Evolutionary conservation across 192 early-diverging fungal species (phyloP).

Genomic region (Endogone sp.): DNA sequence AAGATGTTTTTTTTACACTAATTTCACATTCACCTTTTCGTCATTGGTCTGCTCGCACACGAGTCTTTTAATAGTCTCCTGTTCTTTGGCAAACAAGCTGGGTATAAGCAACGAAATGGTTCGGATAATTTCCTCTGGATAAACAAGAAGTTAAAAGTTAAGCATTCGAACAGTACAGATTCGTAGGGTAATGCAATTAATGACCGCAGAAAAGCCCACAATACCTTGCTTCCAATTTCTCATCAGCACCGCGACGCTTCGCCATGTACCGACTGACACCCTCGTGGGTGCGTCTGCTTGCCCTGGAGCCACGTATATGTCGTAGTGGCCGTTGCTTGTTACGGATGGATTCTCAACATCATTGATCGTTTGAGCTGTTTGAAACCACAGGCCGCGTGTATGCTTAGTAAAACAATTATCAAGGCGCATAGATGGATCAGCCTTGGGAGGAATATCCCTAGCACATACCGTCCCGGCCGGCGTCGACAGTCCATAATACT

Average conservation of each 20-base stretch:
- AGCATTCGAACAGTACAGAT: neutral
- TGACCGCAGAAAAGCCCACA: neutral
- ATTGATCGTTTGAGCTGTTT: neutral
- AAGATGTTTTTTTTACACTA: conserved; percentile 13
- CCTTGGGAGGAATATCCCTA: neutral
- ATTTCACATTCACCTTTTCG: conserved; percentile 9
- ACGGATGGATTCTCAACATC: neutral
- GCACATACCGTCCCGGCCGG: neutral
- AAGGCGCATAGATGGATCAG: neutral
- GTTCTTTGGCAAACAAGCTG: conserved; percentile 25
- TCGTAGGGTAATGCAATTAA: too few species aligned
- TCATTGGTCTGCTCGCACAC: conserved; percentile 2
- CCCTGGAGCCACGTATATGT: neutral
- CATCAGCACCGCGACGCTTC: neutral
- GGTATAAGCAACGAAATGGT: conserved; percentile 18
- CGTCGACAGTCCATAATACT: neutral
- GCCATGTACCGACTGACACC: neutral
- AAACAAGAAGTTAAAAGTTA: neutral
- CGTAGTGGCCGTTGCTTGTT: neutral
- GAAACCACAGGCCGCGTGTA: too few species aligned
- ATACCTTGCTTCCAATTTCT: neutral
- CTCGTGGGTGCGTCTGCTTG: neutral
- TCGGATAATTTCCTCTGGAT: conserved; percentile 23
- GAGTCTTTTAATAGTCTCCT: conserved; percentile 18
- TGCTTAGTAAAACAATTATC: too few species aligned